A percentile compares a stretch with the other conserved stretches of the same genome.
Evolutionary conservation across 495 filamentous ascomycete genomes (phyloP).

Genomic region (Patellaria atrata): DNA sequence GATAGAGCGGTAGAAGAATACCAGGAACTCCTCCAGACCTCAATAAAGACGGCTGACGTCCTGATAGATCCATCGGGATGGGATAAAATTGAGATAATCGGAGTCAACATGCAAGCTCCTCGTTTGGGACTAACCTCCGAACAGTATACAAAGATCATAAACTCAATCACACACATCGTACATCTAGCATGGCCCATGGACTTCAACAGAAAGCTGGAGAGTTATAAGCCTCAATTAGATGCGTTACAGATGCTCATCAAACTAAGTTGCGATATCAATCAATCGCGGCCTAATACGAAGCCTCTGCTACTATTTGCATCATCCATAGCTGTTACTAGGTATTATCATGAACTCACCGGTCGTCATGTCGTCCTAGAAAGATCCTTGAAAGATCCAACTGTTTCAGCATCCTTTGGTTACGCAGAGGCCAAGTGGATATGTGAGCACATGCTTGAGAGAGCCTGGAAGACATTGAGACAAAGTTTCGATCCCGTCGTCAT

Average conservation of each 20-base stretch:
- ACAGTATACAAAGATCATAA: conserved; percentile 4
- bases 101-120: neutral
- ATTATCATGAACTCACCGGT: neutral
- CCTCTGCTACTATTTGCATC: conserved; percentile 12
- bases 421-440: conserved; percentile 28
- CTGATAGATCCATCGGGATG: neutral
- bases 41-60: too few relatives aligned
- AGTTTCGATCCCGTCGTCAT: conserved; percentile 20
- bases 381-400: conserved; percentile 6
- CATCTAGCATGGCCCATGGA: conserved; percentile 33
- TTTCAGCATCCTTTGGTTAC: conserved; percentile 13
- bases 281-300: neutral
- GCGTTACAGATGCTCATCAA: conserved; percentile 22
- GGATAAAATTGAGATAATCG: conserved; percentile 2
- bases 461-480: neutral
- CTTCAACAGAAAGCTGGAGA: conserved; percentile 21
- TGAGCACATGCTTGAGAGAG: conserved; percentile 23
- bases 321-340: conserved; percentile 8
- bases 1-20: too few relatives aligned
- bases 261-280: conserved; percentile 9
- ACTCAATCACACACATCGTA: conserved; percentile 26
- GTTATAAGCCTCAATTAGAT: conserved; percentile 25
- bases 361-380: conserved; percentile 3
- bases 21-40: too few relatives aligned
- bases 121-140: conserved; percentile 1